Evolutionary conservation across 177 flowering plant genomes (phyloP), one percentile per base, ranked within the genome.

Genomic region (Tripterygium wilfordii): DNA sequence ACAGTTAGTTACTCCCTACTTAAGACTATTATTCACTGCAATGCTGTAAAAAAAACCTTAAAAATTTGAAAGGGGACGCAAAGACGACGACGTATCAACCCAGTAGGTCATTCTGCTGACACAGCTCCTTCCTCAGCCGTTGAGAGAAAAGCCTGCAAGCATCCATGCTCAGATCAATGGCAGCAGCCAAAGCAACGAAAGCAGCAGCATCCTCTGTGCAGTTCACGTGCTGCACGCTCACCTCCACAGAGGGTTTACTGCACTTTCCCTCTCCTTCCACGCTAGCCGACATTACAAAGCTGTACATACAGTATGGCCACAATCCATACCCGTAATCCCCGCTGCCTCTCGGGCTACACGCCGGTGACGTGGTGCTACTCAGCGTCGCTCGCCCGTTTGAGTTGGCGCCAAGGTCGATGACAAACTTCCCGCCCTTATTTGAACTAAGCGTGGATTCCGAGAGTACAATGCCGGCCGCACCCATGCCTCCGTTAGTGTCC

Each of bases 181-280:
- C 98, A 0, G 98, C 98, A 0, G 95, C 75, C 15, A 92, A 39
- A 0, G 98, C 98, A 47, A 92, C 92, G 57, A 70, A 92, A 0
- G 79, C 85, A 0, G 96, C 98, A 4, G 95, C 96, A 45, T 92
- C 98, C 72, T 85, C 98, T 33, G 82, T 76, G 74, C 96, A 88
- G 5, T 20, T 77, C 58, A 92, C 98, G 61, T 92, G 98, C 71
- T 78, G 81, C 53, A 82, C 90, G 10, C 95, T 62, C 14, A 91
- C 81, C 65, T 85, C 85, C 61, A 85, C 92, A 49, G 52, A 48
- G 7, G 90, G 90, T 49, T 62, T 70, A 39, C 88, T 82, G 66
- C 83, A 72, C 28, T 59, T 69, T 4, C 95, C 90, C 26, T 73
- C 98, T 0, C 94, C 88, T 19, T 75, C 79, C 54, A 85, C 82